Base-by-base conservation (phyloP, 257 asterid genomes). In the Prunella vulgaris region DNA sequence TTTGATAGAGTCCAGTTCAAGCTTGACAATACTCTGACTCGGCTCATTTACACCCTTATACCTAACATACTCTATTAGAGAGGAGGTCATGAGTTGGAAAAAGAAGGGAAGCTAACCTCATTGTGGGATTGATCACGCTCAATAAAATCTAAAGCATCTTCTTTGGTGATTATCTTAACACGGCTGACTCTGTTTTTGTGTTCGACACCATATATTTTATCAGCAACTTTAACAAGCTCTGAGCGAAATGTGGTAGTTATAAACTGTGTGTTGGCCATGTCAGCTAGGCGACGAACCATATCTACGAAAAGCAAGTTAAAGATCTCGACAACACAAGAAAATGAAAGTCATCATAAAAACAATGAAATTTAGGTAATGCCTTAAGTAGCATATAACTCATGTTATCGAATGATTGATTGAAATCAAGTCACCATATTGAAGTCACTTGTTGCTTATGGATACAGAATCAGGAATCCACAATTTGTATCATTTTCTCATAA, bases 151-250 rank as follows among this genome's bases (percentile, higher is more conserved):
- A 93, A 49, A 68, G 98, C 98, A 37, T 83, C 90, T 69, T 90
- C 98, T 76, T 74, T 84, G 62, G 89, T 56, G 67, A 87, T 80
- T 32, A 93, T 88, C 12, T 82, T 74, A 37, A 93, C 98, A 35
- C 79, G 84, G 82, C 98, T 93, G 68, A 93, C 97, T 81, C 93
- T 85, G 67, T 84, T 88, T 78, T 85, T 90, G 86, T 93, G 98
- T 0, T 87, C 82, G 66, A 93, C 98, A 0, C 96, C 93, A 63
- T 93, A 93, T 64, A 90, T 88, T 82, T 93, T 93, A 79, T 93
- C 98, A 60, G 98, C 96, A 27, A 90, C 97, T 79, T 87, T 93
- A 80, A 93, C 98, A 20, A 93, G 93, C 84, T 93, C 97, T 3
- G 95, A 84, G 32, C 95, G 80, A 68, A 93, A 93, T 22, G 98